These are phyloP conservation scores for Fusarium phyllophilum DNA, from an alignment of 2,329 filamentous ascomycete genomes.

Conservation along the genomic window DNA sequence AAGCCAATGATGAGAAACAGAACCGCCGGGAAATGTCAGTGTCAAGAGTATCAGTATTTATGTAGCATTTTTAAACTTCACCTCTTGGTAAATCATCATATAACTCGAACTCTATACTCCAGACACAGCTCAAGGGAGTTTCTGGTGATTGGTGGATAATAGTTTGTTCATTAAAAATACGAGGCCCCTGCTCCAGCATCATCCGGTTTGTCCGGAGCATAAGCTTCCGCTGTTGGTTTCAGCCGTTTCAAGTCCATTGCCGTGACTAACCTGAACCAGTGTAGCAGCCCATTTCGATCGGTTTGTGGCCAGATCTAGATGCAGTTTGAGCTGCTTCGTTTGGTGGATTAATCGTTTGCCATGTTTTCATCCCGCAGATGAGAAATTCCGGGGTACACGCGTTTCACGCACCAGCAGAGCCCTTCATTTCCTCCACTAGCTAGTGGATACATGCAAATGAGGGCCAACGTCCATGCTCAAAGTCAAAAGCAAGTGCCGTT, in stretches of 20 bases:
- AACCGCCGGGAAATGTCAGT: not conserved
- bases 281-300: not conserved
- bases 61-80: not conserved
- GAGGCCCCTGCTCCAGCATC: not conserved
- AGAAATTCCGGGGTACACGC: constrained; percentile 7
- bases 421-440: constrained; percentile 1
- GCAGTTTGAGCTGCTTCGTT: not conserved
- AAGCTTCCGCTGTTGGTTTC: constrained; percentile 28
- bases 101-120: not conserved
- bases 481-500: not conserved
- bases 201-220: constrained; percentile 6
- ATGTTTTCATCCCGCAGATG: not conserved
- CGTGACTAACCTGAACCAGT: not conserved
- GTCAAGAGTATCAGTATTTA: not conserved
- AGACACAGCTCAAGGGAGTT: not conserved
- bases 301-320: not conserved
- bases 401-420: not conserved
- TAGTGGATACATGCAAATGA: not conserved
- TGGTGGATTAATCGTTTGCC: constrained; percentile 4
- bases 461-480: not conserved
- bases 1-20: not conserved
- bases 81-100: not conserved
- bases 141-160: constrained; percentile 31
- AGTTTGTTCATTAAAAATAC: not conserved
- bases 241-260: constrained; percentile 21